A percentile compares a stretch with the other conserved stretches of the same genome.
Conservation (phyloP, 2,329 filamentous ascomycete genomes). For the Coniochaeta sp. region DNA sequence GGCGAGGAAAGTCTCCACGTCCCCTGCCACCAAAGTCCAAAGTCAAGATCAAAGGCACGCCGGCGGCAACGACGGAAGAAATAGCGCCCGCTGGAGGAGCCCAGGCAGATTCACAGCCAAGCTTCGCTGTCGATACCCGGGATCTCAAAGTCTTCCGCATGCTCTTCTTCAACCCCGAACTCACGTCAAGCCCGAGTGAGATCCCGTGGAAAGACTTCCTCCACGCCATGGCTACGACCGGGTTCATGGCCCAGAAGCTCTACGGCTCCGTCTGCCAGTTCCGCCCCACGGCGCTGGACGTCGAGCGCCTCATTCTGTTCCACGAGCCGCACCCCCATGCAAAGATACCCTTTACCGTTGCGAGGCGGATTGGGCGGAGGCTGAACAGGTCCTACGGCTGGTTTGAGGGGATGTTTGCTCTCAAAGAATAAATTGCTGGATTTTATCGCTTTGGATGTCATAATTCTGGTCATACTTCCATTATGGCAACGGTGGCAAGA, state of each 20-base stretch:
- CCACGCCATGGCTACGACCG: slow-evolving; percentile 33
- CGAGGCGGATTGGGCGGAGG: background rate
- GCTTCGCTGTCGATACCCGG: slow-evolving; percentile 19
- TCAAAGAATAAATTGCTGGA: too few species aligned
- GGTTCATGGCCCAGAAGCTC: background rate
- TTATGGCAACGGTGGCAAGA: too few species aligned
- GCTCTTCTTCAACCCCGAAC: slow-evolving; percentile 27
- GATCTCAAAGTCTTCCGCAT: slow-evolving; percentile 24
- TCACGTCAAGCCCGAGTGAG: slow-evolving; percentile 34
- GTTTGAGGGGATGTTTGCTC: background rate
- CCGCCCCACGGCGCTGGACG: background rate
- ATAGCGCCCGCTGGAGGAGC: background rate
- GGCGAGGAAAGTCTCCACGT: background rate
- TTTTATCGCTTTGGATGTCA: too few species aligned
- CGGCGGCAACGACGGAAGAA: background rate
- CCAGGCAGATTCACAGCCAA: slow-evolving; percentile 2
- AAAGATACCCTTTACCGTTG: background rate
- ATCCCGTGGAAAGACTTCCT: slow-evolving; percentile 47
- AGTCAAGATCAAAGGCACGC: background rate
- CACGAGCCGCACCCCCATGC: background rate
- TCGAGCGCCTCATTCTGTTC: background rate
- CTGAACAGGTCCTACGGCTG: background rate
- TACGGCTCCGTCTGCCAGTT: background rate
- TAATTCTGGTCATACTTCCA: too few species aligned
- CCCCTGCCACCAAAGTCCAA: background rate